Evolutionary conservation across 352 stramenopile species (phyloP), one percentile per base, ranked within the genome.

Genomic region (Phytophthora hybrid): DNA sequence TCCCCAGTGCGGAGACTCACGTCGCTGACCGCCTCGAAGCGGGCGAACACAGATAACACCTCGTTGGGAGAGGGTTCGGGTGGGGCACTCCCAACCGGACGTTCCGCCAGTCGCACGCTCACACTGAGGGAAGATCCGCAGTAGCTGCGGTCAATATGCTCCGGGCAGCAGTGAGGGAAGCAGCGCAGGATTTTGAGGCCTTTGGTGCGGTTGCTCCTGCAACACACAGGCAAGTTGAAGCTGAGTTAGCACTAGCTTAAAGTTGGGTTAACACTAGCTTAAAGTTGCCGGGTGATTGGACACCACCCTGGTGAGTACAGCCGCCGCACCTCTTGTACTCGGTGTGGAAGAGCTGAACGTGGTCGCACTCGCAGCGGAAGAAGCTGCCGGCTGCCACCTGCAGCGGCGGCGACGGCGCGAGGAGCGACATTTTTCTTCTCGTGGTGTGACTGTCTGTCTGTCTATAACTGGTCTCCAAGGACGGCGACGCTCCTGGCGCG

Each of bases 121-220:
- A 91, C 73, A 34, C 87, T 83, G 23, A 93, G 59, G 11, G 83
- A 85, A 8, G 87, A 73, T 34, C 87, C 87, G 57, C 87, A 92
- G 58, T 93, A 93, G 70, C 87, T 93, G 44, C 87, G 79, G 53
- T 90, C 79, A 32, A 93, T 87, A 61, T 94, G 87, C 46, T 87
- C 73, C 0, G 85, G 85, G 52, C 87, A 94, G 67, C 85, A 94
- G 73, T 94, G 87, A 26, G 85, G 85, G 59, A 94, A 94, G 69
- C 77, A 84, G 18, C 84, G 80, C 13, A 92, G 74, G 59, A 93
- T 92, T 69, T 93, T 92, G 46, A 92, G 75, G 0, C 86, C 84
- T 47, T 92, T 93, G 51, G 86, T 93, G 68, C 85, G 82, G 34
- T 92, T 92, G 74, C 83, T 90, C 65, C 82, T 89, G 58, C 16